Base-by-base conservation (phyloP, 176 grass and related monocot species). In the Lolium perenne region DNA sequence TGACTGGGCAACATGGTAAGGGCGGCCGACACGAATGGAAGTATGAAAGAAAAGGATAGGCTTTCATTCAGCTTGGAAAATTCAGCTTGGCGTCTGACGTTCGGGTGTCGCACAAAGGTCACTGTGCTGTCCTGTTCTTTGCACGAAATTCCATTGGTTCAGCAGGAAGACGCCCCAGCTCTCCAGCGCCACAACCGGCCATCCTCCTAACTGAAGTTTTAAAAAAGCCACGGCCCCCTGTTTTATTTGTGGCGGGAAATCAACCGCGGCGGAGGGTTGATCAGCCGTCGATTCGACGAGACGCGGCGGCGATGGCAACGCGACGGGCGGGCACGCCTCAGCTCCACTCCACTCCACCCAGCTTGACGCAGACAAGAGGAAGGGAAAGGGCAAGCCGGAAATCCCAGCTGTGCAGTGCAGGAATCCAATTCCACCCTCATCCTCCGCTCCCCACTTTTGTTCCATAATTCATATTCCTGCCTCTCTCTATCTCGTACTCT, bases 401-500 rank as follows among this genome's bases (percentile, higher is more conserved):
- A 7, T 65, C 25, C 62, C 25, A 32, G 25, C 62, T 32, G 80
- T 41, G 84, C 53, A 62, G 23, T 61, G 48, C 61, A 62, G 55
- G 89, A 88, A 94, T 87, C 82, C 76, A 87, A 82, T 94, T 86
- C 86, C 71, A 67, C 21, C 79, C 71, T 64, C 55, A 45, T 10
- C 81, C 21, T 21, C 10, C 6, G 16, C 67, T 26, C 7, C 9
- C n/a, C 56, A 48, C 69, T 80, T 58, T 41, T 25, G 40, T 78
- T 80, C 66, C 60, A 26, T 29, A 29, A 29, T 29, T 29, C 29
- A 29, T 68, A 49, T 62, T 41, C 80, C 41, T 53, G 71, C 84
- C n/a, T 48, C 13, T 56, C 4, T 59, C 75, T 49, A n/a, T n/a
- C 10, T 29, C 29, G 29, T 2, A 8, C 68, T 10, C 20, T 74